Percentiles rank a stretch among this genome's conserved stretches.
Evolutionary conservation across 352 stramenopile species (phyloP).

Genomic region (Blastocystis sp.): DNA sequence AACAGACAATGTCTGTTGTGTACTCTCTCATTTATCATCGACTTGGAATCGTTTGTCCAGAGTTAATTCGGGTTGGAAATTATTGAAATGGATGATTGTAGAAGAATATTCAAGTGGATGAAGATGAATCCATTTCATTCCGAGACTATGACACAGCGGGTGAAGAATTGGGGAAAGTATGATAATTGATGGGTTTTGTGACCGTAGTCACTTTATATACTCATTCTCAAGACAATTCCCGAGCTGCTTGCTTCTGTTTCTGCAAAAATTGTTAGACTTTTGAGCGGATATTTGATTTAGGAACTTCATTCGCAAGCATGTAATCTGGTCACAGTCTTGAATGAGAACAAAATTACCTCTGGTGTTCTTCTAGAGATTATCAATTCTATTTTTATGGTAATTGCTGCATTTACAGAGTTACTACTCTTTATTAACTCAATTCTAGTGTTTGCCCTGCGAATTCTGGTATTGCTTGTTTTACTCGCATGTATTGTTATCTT

Average conservation of each 20-base stretch:
- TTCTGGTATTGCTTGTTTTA: background rate
- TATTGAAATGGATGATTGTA: background rate
- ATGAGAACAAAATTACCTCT: constrained; percentile 1
- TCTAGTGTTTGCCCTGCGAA: background rate
- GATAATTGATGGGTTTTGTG: background rate
- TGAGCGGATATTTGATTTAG: background rate
- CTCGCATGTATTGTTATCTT: constrained; percentile 9
- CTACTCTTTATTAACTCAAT: background rate
- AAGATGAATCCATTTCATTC: constrained; percentile 49
- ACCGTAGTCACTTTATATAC: constrained; percentile 5
- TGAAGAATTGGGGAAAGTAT: constrained; percentile 10
- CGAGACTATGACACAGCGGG: background rate
- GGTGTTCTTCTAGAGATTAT: constrained; percentile 38
- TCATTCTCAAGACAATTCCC: constrained; percentile 25
- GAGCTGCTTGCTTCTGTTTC: background rate
- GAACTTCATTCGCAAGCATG: constrained; percentile 30
- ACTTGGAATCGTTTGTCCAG: constrained; percentile 40
- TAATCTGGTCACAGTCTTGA: background rate
- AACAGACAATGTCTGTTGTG: background rate
- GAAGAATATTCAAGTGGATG: constrained; percentile 18
- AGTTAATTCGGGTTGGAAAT: background rate
- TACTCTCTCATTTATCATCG: constrained; percentile 40
- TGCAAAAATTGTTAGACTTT: background rate
- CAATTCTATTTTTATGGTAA: background rate
- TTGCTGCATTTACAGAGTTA: constrained; percentile 24